These are phyloP conservation scores for Chytriomyces hyalinus DNA, from an alignment of 192 early-diverging fungal genomes.

Conservation along the genomic window DNA sequence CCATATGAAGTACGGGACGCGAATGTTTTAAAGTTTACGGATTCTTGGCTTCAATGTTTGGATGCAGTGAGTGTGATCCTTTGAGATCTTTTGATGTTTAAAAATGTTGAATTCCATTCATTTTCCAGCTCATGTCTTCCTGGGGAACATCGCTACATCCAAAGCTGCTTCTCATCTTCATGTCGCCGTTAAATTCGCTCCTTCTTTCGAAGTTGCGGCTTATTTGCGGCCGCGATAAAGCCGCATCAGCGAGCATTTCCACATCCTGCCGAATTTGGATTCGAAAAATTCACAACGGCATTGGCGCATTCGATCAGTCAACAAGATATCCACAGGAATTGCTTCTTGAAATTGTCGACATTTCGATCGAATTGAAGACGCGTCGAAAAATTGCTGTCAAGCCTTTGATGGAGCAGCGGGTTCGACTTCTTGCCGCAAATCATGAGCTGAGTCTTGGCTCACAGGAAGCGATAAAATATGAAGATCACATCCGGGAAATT, in stretches of 20 bases:
- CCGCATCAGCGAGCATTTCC: not conserved
- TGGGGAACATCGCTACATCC: slow-evolving; percentile 23
- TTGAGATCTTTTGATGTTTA: not conserved
- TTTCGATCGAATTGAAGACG: slow-evolving; percentile 1
- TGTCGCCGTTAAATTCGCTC: slow-evolving; percentile 13
- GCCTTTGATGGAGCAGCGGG: not conserved
- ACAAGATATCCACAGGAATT: not conserved
- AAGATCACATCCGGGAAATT: not conserved
- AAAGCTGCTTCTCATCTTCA: slow-evolving; percentile 19
- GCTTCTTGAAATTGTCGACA: slow-evolving; percentile 4
- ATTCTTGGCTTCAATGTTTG: slow-evolving; percentile 32
- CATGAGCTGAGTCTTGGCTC: not conserved
- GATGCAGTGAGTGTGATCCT: slow-evolving; percentile 33
- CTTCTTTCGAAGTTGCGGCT: slow-evolving; percentile 25
- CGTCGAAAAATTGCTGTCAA: not conserved
- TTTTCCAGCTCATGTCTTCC: slow-evolving; percentile 12
- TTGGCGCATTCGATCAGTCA: not conserved
- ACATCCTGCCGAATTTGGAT: not conserved
- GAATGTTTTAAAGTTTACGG: slow-evolving; percentile 16
- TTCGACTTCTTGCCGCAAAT: not conserved
- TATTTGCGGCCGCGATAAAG: not conserved
- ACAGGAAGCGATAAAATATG: not conserved
- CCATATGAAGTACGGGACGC: not conserved
- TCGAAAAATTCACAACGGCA: not conserved
- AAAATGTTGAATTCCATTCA: too few relatives aligned